Evolutionary conservation across 768 basidiomycete species (phyloP), one percentile per base, ranked within the genome.

Genomic region (Pulveroboletus ravenelii): DNA sequence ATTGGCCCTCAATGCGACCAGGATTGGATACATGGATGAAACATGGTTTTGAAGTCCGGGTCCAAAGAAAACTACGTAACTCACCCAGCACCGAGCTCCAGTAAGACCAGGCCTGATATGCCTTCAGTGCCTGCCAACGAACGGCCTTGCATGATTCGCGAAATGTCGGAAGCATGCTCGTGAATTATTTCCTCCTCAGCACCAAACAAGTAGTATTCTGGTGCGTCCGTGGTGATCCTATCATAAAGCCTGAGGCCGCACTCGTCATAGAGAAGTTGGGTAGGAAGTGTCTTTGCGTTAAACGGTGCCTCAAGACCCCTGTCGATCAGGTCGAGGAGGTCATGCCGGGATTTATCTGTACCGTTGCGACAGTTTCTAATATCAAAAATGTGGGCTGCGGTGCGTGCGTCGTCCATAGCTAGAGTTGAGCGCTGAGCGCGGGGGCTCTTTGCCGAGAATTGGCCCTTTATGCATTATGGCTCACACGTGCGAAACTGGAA

Each of bases 61-160:
- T 12, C 14, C 15, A 35, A 7, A 32, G 18, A 43, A 36, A 1
- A 12, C 34, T 27, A 9, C 32, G 42, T 29, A 5, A 41, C 89
- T 77, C 67, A 93, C 91, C 94, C 94, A 9, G 93, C 90, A 39
- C 95, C 94, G n/a, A 98, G 78, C 64, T 97, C 94, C 37, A 97
- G 75, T 7, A 96, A 75, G 45, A 84, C 76, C 47, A 82, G 78
- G 37, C 78, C 80, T 3, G 72, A 61, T 14, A 61, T 58, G 15
- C 67, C 56, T 27, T 23, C 17, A 1, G 62, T 64, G 14, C 37
- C 46, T 17, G 52, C 55, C 3, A 40, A 20, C 7, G 40, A 47
- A 18, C 65, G 66, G 27, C 66, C 62, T 65, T 89, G 80, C 86
- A 93, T 92, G 46, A 74, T 69, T 29, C 70, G 71, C 15, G 86